phyloP scores from a whole-genome alignment of 2,329 filamentous ascomycete genomes.

The Fusarium mundagurra region DNA sequence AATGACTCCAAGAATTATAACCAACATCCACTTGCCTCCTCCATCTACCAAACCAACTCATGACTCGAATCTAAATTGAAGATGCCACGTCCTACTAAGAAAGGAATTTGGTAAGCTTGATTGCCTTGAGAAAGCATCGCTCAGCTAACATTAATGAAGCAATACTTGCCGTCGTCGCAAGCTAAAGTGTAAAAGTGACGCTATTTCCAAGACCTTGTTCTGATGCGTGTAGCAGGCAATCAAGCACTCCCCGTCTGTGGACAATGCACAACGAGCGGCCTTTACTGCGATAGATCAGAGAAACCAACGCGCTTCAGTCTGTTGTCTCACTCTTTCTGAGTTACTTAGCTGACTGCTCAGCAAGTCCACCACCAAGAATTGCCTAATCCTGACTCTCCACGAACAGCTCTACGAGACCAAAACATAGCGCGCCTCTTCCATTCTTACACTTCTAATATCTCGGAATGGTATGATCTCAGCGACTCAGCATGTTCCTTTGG shows the following conservation, averaged over 20 bases:
- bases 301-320: slow-evolving; percentile 27
- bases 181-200: slow-evolving; percentile 45
- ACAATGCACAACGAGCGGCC: slow-evolving; percentile 44
- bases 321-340: background rate
- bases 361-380: slow-evolving; percentile 16
- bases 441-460: slow-evolving; percentile 52
- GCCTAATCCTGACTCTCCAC: slow-evolving; percentile 35
- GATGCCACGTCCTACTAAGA: slow-evolving; percentile 39
- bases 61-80: no score
- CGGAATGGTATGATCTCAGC: slow-evolving; percentile 60
- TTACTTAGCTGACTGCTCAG: background rate
- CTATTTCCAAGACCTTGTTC: background rate
- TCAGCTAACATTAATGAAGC: slow-evolving; percentile 26
- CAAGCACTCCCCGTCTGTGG: slow-evolving; percentile 47
- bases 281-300: slow-evolving; percentile 49
- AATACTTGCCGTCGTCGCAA: slow-evolving; percentile 52
- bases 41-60: background rate
- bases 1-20: background rate
- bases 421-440: slow-evolving; percentile 50
- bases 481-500: slow-evolving; percentile 51
- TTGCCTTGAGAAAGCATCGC: fast-evolving
- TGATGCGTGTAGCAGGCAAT: slow-evolving; percentile 42
- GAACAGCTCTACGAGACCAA: slow-evolving; percentile 43
- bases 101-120: slow-evolving; percentile 29
- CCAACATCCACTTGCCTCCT: background rate